Evolutionary conservation across 306 rosid species (phyloP).

Genomic region (Pueraria montana): DNA sequence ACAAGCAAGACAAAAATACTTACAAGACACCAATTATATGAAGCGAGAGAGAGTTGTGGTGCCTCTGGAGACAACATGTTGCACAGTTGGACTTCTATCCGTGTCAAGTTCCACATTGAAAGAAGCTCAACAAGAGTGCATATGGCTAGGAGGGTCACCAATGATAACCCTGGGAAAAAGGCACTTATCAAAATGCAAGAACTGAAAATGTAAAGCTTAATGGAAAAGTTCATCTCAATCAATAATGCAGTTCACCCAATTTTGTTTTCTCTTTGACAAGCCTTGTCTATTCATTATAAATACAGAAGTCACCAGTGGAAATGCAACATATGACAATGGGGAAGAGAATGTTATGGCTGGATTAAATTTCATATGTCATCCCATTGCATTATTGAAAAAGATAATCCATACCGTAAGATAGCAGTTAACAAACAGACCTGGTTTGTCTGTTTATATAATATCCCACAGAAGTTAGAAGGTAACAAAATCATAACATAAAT

Average conservation of each 20-base stretch:
- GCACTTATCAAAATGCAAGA: constrained; percentile 47
- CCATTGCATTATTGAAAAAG: constrained; percentile 34
- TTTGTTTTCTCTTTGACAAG: constrained; percentile 17
- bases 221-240: constrained; percentile 27
- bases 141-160: constrained; percentile 71
- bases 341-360: constrained; percentile 23
- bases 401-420: constrained; percentile 26
- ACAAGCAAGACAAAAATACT: constrained; percentile 49
- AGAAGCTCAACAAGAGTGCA: constrained; percentile 87
- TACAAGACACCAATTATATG: constrained; percentile 85
- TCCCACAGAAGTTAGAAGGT: not conserved
- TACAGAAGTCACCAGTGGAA: constrained; percentile 23
- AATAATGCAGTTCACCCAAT: constrained; percentile 18
- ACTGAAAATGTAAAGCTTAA: constrained; percentile 31
- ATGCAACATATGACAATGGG: constrained; percentile 33
- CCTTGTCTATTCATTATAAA: constrained; percentile 27
- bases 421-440: not conserved
- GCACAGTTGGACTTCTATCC: constrained; percentile 93
- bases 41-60: constrained; percentile 82
- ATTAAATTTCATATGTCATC: constrained; percentile 8
- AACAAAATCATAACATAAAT: constrained; percentile 18
- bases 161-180: constrained; percentile 69
- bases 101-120: constrained; percentile 98
- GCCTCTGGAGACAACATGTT: constrained; percentile 96
- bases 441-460: not conserved